Conservation (phyloP, 129 eudicot species). For the Flaveria ramosissima region DNA sequence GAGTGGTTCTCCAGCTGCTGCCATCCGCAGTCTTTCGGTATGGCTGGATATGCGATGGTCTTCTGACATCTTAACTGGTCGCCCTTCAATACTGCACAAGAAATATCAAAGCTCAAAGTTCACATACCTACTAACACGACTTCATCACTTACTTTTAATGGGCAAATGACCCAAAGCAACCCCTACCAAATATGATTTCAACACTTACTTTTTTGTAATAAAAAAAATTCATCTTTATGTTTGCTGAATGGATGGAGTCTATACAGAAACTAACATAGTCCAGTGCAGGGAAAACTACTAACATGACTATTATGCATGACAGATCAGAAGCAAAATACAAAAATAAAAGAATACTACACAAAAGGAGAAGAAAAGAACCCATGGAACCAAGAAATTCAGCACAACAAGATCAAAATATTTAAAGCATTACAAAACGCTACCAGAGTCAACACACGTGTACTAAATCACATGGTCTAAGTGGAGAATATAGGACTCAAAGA, state of each 20-base stretch:
- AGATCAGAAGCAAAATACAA: slow-evolving; percentile 18
- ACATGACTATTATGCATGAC: neutral
- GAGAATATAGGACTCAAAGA: neutral
- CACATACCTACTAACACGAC: neutral
- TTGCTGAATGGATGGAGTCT: neutral
- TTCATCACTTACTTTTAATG: neutral
- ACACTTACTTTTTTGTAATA: neutral
- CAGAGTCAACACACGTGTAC: neutral
- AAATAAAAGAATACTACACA: slow-evolving; percentile 4
- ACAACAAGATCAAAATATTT: neutral
- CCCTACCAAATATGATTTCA: neutral
- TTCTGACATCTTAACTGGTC: slow-evolving; percentile 75
- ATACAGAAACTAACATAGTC: slow-evolving; percentile 5
- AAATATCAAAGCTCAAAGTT: neutral
- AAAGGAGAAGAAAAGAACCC: too few relatives aligned
- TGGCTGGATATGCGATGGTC: slow-evolving; percentile 81
- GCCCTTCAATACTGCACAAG: slow-evolving; percentile 70
- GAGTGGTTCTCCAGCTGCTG: slow-evolving; percentile 74
- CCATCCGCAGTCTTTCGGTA: slow-evolving; percentile 80
- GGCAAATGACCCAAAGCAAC: neutral
- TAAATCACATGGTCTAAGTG: neutral
- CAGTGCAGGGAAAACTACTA: neutral
- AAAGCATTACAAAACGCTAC: neutral
- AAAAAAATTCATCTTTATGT: slow-evolving; percentile 9
- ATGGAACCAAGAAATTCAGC: neutral